Percentiles rank a stretch among this genome's conserved stretches.
These are phyloP conservation scores for Termitomyces sp. DNA, from an alignment of 1,284 basidiomycete genomes.

Conservation along the genomic window DNA sequence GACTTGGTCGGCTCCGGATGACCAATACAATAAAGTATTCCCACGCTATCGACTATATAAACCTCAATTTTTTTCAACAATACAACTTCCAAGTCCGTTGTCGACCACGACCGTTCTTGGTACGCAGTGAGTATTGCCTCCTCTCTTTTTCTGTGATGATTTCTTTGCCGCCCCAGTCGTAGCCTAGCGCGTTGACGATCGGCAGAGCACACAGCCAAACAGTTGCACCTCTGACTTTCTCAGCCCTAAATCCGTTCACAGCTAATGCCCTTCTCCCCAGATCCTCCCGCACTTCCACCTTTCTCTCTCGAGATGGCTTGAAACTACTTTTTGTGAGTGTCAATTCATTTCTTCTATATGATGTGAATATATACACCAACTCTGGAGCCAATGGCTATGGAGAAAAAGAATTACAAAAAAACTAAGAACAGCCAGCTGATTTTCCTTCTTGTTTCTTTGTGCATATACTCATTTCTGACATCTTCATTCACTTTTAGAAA, in stretches of 20 bases:
- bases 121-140: conserved; percentile 9
- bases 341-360: conserved; percentile 20
- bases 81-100: not conserved
- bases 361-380: conserved; percentile 37
- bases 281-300: not conserved
- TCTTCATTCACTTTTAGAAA: not conserved
- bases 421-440: conserved; percentile 54
- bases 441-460: conserved; percentile 12
- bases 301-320: not conserved
- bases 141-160: conserved; percentile 29
- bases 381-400: conserved; percentile 36
- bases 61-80: conserved; percentile 14
- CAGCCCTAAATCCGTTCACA: not conserved
- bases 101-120: not conserved
- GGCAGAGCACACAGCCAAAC: conserved; percentile 44
- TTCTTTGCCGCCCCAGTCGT: conserved; percentile 50
- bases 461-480: not conserved
- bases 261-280: not conserved
- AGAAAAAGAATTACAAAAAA: conserved; percentile 31
- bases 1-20: conserved; percentile 18
- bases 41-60: conserved; percentile 27
- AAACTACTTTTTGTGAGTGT: conserved; percentile 21
- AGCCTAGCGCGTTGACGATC: conserved; percentile 39
- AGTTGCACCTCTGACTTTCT: conserved; percentile 38
- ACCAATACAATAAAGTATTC: conserved; percentile 26